Percentiles rank a stretch among this genome's conserved stretches.
These are phyloP conservation scores for Hylodesmum podocarpum DNA, from an alignment of 306 rosid species.

Conservation along the genomic window DNA sequence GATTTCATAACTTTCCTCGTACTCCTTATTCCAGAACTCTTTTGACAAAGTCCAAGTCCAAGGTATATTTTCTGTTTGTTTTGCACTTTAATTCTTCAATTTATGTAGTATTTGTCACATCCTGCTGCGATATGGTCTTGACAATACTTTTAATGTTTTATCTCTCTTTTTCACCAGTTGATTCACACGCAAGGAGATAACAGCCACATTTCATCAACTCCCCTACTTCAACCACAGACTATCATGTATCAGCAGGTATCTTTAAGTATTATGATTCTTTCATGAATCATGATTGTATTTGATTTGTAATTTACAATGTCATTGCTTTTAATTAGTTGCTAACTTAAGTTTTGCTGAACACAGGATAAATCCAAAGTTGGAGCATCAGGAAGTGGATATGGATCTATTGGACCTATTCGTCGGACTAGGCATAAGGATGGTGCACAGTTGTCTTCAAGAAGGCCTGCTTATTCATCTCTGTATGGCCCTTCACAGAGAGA, in stretches of 20 bases:
- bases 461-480: conserved; percentile 44
- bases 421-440: conserved; percentile 48
- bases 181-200: conserved; percentile 47
- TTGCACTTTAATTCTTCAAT: conserved; percentile 21
- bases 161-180: conserved; percentile 40
- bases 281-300: conserved; percentile 9
- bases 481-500: conserved; percentile 38
- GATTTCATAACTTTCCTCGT: conserved; percentile 67
- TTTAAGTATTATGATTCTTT: conserved; percentile 15
- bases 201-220: conserved; percentile 44
- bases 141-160: neutral
- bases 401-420: conserved; percentile 80
- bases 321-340: neutral
- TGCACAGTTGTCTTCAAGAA: conserved; percentile 48
- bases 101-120: too few species aligned
- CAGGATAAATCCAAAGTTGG: conserved; percentile 54
- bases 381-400: conserved; percentile 50
- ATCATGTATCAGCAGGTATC: conserved; percentile 58
- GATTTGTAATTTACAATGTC: conserved; percentile 2
- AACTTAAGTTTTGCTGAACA: conserved; percentile 17
- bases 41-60: conserved; percentile 69
- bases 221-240: conserved; percentile 45
- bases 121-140: too few species aligned
- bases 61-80: conserved; percentile 45
- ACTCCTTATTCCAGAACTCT: conserved; percentile 91